phyloP scores from a whole-genome alignment of 1,284 basidiomycete genomes.

The Puccinia polysora region DNA sequence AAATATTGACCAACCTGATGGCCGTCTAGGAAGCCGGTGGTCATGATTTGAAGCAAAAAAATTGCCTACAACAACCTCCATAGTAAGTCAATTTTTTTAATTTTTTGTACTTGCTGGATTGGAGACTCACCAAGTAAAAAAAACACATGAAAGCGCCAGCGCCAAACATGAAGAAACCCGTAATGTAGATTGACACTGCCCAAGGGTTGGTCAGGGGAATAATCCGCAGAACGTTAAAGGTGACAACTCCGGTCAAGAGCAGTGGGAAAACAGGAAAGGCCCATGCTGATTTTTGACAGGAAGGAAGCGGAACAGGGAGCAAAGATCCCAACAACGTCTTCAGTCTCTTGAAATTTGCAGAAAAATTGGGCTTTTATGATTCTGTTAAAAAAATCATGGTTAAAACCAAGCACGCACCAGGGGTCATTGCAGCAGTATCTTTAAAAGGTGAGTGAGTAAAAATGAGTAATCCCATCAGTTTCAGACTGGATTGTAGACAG shows the following conservation, averaged over 20 bases:
- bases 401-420: too few species aligned
- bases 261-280: conserved; percentile 37
- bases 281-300: conserved; percentile 13
- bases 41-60: conserved; percentile 30
- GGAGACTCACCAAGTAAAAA: conserved; percentile 33
- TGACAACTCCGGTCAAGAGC: conserved; percentile 30
- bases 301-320: neutral
- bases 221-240: conserved; percentile 16
- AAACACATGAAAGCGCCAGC: conserved; percentile 35
- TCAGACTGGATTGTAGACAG: too few species aligned
- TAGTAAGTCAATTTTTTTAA: neutral
- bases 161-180: conserved; percentile 23
- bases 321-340: neutral
- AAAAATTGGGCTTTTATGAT: too few species aligned
- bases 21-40: conserved; percentile 21
- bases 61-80: neutral
- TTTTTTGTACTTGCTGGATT: neutral
- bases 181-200: conserved; percentile 20
- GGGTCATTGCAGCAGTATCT: conserved; percentile 27
- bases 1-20: too few species aligned
- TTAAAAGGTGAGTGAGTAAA: neutral
- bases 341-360: too few species aligned
- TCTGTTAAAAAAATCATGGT: too few species aligned
- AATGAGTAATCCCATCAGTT: neutral
- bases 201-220: conserved; percentile 13